Evolutionary conservation across 495 filamentous ascomycete genomes (phyloP).

Genomic region (Podospora bellae-mahoneyi): DNA sequence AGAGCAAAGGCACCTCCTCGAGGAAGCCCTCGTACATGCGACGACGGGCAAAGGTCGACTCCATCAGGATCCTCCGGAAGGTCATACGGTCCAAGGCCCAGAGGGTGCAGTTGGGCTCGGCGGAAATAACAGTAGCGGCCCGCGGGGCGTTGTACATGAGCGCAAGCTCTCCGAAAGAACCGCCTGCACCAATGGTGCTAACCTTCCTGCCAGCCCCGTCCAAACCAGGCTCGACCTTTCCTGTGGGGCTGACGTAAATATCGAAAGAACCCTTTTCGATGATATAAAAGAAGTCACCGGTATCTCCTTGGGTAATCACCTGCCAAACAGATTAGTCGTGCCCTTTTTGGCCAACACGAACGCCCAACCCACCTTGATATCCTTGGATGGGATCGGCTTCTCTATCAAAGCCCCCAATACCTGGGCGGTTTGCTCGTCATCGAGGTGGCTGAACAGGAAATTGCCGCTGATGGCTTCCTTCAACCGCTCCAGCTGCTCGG

Average conservation of each 20-base stretch:
- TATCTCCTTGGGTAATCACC: conserved; percentile 93
- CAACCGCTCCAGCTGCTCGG: conserved; percentile 75
- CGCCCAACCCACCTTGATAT: conserved; percentile 62
- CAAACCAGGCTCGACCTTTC: conserved; percentile 72
- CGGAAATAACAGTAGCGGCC: conserved; percentile 90
- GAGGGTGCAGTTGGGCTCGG: conserved; percentile 71
- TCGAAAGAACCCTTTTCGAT: conserved; percentile 90
- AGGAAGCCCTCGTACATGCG: conserved; percentile 97
- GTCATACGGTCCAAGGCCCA: conserved; percentile 96
- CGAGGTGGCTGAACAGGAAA: conserved; percentile 91
- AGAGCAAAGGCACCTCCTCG: conserved; percentile 91
- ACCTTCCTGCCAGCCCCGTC: conserved; percentile 85
- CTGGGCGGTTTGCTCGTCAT: conserved; percentile 83
- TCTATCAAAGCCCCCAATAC: conserved; percentile 90
- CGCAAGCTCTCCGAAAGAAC: conserved; percentile 95
- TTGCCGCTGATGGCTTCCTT: conserved; percentile 80
- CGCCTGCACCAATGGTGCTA: conserved; percentile 76
- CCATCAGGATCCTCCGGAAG: conserved; percentile 97
- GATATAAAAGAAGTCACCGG: conserved; percentile 96
- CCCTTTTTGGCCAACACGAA: background rate
- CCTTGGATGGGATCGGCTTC: conserved; percentile 91
- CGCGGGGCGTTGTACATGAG: conserved; percentile 98
- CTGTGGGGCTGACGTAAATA: conserved; percentile 81
- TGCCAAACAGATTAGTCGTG: conserved; percentile 22
- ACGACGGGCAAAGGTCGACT: conserved; percentile 90